Percentiles rank a stretch among this genome's conserved stretches.
phyloP scores from a whole-genome alignment of 805 yeast species.

The Kuraishia capsulata region DNA sequence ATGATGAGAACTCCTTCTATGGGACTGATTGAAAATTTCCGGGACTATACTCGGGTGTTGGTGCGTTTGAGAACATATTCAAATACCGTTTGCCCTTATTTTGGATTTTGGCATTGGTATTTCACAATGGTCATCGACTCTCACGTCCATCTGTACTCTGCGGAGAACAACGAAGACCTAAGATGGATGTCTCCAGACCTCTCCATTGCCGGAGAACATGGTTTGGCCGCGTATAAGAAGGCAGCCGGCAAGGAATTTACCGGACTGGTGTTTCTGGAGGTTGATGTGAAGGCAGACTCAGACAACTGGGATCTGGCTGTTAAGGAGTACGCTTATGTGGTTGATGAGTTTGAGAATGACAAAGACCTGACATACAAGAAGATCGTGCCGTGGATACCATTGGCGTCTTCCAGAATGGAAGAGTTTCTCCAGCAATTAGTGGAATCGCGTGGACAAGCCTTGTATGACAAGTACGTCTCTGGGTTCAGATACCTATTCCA shows the following conservation, averaged over 20 bases:
- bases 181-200: slow-evolving; percentile 25
- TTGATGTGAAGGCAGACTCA: slow-evolving; percentile 18
- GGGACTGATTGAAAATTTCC: no score
- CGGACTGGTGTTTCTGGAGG: slow-evolving; percentile 26
- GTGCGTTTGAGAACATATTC: no score
- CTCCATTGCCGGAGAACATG: slow-evolving; percentile 15
- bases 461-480: slow-evolving; percentile 14
- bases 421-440: slow-evolving; percentile 9
- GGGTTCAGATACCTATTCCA: slow-evolving; percentile 35
- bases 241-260: slow-evolving; percentile 7
- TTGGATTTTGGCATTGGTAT: no score
- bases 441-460: slow-evolving; percentile 5
- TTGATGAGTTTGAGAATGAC: slow-evolving; percentile 11
- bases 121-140: slow-evolving; percentile 21
- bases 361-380: slow-evolving; percentile 8
- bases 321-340: slow-evolving; percentile 18
- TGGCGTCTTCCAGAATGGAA: slow-evolving; percentile 19
- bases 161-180: slow-evolving; percentile 12
- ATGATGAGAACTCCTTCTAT: no score
- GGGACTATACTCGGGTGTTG: no score
- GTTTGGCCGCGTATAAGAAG: slow-evolving; percentile 18
- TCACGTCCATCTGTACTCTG: slow-evolving; percentile 28
- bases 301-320: slow-evolving; percentile 17
- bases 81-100: no score
- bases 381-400: slow-evolving; percentile 37